A percentile compares a stretch with the other conserved stretches of the same genome.
These are phyloP conservation scores for Dictyostelium discoideum DNA, from an alignment of 78 protist species.

Conservation along the genomic window DNA sequence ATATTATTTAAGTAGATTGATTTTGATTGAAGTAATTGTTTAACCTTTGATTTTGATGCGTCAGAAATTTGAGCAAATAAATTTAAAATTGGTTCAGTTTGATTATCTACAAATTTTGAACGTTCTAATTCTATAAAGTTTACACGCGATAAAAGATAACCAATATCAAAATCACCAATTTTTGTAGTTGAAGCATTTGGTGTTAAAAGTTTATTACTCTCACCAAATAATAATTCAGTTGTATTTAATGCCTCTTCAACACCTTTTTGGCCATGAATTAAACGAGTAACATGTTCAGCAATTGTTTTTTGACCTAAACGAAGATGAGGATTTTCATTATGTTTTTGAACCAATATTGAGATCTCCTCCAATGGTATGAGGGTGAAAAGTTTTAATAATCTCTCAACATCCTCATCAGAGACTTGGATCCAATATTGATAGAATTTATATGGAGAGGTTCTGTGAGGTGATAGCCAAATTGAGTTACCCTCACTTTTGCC, in stretches of 20 bases:
- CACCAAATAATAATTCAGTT: constrained; percentile 52
- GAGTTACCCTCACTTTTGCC: constrained; percentile 92
- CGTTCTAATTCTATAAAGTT: neutral
- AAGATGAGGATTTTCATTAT: constrained; percentile 42
- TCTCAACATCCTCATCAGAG: constrained; percentile 67
- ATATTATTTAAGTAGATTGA: constrained; percentile 38
- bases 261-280: constrained; percentile 78
- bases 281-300: constrained; percentile 54
- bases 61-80: constrained; percentile 14
- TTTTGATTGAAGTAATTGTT: neutral
- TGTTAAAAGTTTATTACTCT: neutral
- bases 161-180: neutral
- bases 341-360: neutral
- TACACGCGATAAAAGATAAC: neutral
- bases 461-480: constrained; percentile 84
- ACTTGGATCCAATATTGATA: constrained; percentile 84
- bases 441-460: constrained; percentile 81
- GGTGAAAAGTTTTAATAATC: constrained; percentile 63
- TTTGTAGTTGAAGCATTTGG: neutral
- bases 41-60: constrained; percentile 15
- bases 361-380: constrained; percentile 43
- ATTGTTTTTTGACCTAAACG: constrained; percentile 43
- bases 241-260: constrained; percentile 68
- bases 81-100: neutral
- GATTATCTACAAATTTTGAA: neutral